Evolutionary conservation across 2,329 filamentous ascomycete genomes (phyloP).

Genomic region (Neurospora sp.): DNA sequence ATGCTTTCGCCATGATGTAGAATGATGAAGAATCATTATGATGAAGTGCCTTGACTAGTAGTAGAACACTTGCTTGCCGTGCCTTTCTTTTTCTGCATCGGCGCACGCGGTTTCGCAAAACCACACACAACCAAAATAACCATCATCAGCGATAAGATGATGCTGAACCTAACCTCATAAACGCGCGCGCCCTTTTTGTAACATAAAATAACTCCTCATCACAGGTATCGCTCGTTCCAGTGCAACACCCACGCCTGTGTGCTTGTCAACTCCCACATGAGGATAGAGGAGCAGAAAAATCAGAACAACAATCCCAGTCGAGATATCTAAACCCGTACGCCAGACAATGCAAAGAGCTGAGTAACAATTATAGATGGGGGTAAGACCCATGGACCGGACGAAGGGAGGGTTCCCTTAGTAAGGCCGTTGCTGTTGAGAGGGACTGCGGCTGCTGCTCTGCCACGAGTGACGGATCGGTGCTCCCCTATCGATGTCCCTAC

Average conservation of each 20-base stretch:
- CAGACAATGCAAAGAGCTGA: not conserved
- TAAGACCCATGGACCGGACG: not conserved
- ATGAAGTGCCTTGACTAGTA: not conserved
- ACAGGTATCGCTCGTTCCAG: not conserved
- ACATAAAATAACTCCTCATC: not conserved
- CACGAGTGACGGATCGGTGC: conserved; percentile 19
- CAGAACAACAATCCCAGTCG: not conserved
- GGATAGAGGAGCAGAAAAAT: not conserved
- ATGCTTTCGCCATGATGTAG: not conserved
- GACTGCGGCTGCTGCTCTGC: conserved; percentile 18
- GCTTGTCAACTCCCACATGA: not conserved
- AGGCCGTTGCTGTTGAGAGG: conserved; percentile 20
- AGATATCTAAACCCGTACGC: not conserved
- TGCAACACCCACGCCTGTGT: not conserved
- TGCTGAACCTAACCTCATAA: not conserved
- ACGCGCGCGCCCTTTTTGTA: not conserved
- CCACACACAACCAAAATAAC: not conserved
- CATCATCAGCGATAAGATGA: not conserved
- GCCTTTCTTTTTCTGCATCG: not conserved
- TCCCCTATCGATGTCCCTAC: conserved; percentile 17
- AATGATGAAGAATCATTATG: not conserved
- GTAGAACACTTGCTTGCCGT: not conserved
- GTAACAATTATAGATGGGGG: not conserved
- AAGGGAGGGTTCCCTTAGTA: conserved; percentile 13
- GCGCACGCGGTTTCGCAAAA: not conserved